Conservation (phyloP, 768 basidiomycete genomes). For the Kwoniella sp. region DNA sequence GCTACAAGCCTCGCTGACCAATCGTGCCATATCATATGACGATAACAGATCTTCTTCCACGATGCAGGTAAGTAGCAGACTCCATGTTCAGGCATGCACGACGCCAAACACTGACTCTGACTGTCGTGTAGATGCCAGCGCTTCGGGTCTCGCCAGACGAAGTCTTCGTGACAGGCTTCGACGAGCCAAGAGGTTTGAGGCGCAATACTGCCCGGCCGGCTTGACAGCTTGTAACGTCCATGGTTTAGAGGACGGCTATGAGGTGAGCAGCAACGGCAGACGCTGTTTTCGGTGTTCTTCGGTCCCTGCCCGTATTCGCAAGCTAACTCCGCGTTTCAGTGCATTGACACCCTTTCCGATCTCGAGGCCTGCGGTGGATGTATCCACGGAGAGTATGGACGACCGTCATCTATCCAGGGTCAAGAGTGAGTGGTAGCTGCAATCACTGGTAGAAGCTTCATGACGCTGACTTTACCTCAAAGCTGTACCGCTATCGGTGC, state of each 20-base stretch:
- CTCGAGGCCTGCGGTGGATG: conserved; percentile 24
- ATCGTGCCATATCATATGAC: too few species aligned
- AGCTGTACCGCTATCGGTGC: conserved; percentile 4
- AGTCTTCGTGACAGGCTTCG: neutral
- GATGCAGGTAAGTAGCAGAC: neutral
- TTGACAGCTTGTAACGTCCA: neutral
- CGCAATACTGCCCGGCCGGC: neutral
- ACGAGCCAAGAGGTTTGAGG: neutral
- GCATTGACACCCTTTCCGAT: conserved; percentile 7
- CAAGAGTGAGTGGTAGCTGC: neutral
- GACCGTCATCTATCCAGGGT: neutral
- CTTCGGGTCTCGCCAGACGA: neutral
- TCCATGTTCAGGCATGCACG: neutral
- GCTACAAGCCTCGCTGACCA: neutral
- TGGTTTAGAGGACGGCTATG: neutral
- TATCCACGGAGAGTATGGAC: conserved; percentile 9
- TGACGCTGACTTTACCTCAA: neutral
- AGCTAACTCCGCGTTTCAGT: neutral
- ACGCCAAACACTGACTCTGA: neutral
- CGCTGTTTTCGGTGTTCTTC: too few species aligned
- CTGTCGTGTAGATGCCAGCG: neutral
- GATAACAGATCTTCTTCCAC: neutral
- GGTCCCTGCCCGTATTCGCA: too few species aligned
- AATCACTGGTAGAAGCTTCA: too few species aligned
- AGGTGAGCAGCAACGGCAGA: neutral